These are phyloP conservation scores for Stemphylium beticola DNA, from an alignment of 2,329 filamentous ascomycete genomes.

Conservation along the genomic window DNA sequence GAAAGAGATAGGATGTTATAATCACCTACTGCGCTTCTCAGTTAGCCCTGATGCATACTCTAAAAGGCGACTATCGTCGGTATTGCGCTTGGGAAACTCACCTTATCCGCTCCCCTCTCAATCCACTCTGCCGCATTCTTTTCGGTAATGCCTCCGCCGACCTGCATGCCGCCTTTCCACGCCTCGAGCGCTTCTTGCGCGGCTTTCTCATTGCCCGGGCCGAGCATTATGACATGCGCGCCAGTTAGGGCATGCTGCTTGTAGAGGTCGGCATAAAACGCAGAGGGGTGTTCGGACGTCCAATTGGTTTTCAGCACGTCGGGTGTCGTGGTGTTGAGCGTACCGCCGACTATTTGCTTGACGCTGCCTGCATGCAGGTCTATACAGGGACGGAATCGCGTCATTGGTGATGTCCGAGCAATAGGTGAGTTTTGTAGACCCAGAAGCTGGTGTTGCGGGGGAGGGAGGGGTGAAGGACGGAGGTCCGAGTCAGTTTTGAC, in stretches of 20 bases:
- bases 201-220: conserved; percentile 81
- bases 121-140: conserved; percentile 87
- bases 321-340: conserved; percentile 59
- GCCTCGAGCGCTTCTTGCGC: conserved; percentile 76
- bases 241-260: conserved; percentile 74
- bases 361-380: conserved; percentile 97
- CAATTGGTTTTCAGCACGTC: conserved; percentile 81
- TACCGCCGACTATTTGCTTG: conserved; percentile 98
- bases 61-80: not conserved
- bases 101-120: conserved; percentile 85
- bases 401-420: conserved; percentile 64
- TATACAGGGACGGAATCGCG: conserved; percentile 92
- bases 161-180: conserved; percentile 83
- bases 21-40: conserved; percentile 75
- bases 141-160: conserved; percentile 92
- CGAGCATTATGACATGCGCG: conserved; percentile 96
- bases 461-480: conserved; percentile 29
- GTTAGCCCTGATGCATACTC: not conserved
- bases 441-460: conserved; percentile 17
- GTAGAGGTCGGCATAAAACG: conserved; percentile 84
- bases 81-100: conserved; percentile 51
- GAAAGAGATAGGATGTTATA: conserved; percentile 94
- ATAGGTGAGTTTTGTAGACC: not conserved
- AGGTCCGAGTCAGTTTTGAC: conserved; percentile 31
- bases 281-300: conserved; percentile 81